Base-by-base conservation (phyloP, 805 yeast genomes). In the Lipomyces starkeyi region DNA sequence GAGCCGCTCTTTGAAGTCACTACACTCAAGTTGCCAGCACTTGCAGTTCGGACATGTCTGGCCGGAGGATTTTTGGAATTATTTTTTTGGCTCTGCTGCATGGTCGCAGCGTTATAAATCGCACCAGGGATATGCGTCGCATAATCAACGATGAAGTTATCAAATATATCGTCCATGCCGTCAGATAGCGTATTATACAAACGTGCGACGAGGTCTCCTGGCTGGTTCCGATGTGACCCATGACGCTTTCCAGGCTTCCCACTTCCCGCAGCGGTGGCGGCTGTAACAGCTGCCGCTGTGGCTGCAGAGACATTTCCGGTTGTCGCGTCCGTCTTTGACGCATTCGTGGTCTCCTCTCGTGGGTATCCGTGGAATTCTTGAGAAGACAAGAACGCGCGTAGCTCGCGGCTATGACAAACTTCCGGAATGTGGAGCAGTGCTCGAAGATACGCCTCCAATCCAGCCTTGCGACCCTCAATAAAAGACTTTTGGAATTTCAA, bases 381-480 rank as follows among this genome's bases (percentile, higher is more conserved):
- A n/a, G 90, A 85, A 0, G 97, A 91, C 58, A 93, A 78, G 76
- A 94, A 93, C 57, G 86, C 83, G 65, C 97, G 80, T 75, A 93
- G 90, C 5, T 87, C 86, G 62, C 85, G 83, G 75, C 90, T 88
- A 34, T 87, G 84, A 75, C 97, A 93, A 1, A 93, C 90, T 34
- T 85, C 87, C 0, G 91, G 89, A 17, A 88, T 83, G 40, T 78
- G 74, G 22, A 93, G 78, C 60, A 93, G 78, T 27, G 80, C 80
- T 54, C 84, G 83, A 35, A 93, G 74, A 74, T 92, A 93, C 1
- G 74, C 76, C 74, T 91, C 91, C 32, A 94, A 80, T 35, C 85
- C 86, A 1, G 74, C 75, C 72, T 86, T 85, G 63, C 98, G 80
- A 54, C 86, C 82, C 62, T 90, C 94, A 35, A 88, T 83, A 43